These are phyloP conservation scores for Hura crepitans DNA, from an alignment of 441 rosid species.

Conservation along the genomic window DNA sequence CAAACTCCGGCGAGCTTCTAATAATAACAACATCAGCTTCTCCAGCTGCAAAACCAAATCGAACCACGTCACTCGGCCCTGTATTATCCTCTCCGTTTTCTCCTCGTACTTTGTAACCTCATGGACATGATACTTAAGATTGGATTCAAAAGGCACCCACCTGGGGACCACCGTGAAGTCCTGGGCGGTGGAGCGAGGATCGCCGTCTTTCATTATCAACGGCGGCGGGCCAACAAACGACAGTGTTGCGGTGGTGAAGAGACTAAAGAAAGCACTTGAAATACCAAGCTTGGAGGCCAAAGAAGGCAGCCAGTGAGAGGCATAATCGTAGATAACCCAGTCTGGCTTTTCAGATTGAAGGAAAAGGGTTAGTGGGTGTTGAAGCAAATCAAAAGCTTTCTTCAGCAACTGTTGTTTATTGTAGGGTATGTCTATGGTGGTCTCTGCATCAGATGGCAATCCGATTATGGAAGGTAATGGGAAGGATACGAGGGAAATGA, in stretches of 20 bases:
- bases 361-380: conserved; percentile 20
- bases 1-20: conserved; percentile 48
- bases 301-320: conserved; percentile 41
- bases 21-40: conserved; percentile 44
- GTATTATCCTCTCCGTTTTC: conserved; percentile 40
- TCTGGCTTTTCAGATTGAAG: conserved; percentile 31
- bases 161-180: conserved; percentile 52
- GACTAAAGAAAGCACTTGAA: conserved; percentile 32
- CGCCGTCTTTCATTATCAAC: conserved; percentile 6
- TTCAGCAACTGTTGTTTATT: conserved; percentile 35
- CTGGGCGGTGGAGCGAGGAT: conserved; percentile 31
- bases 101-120: conserved; percentile 44
- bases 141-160: conserved; percentile 57
- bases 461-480: conserved; percentile 30
- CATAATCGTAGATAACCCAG: conserved; percentile 40
- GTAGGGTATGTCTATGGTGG: conserved; percentile 33
- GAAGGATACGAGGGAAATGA: conserved; percentile 24
- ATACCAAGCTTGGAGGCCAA: conserved; percentile 24
- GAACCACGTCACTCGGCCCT: conserved; percentile 44
- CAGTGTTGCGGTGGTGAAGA: conserved; percentile 33
- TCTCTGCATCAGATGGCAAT: conserved; percentile 34
- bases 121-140: conserved; percentile 39
- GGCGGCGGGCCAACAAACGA: conserved; percentile 31
- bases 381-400: conserved; percentile 35
- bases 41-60: conserved; percentile 37